Evolutionary conservation across 352 stramenopile species (phyloP).

Genomic region (Pythium aquatile): DNA sequence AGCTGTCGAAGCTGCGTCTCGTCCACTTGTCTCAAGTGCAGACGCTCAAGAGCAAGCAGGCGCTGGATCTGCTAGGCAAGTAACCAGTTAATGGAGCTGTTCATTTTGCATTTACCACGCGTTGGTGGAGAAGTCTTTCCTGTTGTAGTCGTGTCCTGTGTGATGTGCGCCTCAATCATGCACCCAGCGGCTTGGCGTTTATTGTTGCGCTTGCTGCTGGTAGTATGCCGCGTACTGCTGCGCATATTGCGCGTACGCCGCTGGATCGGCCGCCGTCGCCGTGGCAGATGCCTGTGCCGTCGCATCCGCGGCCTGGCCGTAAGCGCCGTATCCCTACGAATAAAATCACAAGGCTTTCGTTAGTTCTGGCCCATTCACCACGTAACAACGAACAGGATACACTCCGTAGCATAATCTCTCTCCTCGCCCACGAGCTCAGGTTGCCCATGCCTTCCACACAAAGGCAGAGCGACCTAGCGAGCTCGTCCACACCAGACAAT

Average conservation of each 20-base stretch:
- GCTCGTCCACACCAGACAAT: not conserved
- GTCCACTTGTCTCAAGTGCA: conserved; percentile 84
- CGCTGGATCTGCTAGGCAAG: conserved; percentile 69
- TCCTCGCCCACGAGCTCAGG: conserved; percentile 17
- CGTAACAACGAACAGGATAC: conserved; percentile 15
- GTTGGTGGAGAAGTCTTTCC: not conserved
- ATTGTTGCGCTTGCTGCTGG: conserved; percentile 36
- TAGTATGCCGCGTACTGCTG: conserved; percentile 64
- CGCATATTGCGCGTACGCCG: conserved; percentile 62
- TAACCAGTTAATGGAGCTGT: conserved; percentile 26
- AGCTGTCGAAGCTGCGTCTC: conserved; percentile 80
- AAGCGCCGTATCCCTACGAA: conserved; percentile 56
- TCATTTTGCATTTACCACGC: conserved; percentile 29
- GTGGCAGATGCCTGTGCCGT: conserved; percentile 20
- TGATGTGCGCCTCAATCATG: not conserved
- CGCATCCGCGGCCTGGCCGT: conserved; percentile 37
- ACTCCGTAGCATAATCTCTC: conserved; percentile 23
- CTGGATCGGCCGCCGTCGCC: conserved; percentile 40
- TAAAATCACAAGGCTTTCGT: conserved; percentile 10
- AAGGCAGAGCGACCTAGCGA: not conserved
- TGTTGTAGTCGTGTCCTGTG: not conserved
- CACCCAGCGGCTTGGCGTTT: not conserved
- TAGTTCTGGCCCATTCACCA: not conserved
- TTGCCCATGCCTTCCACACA: not conserved
- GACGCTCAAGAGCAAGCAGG: conserved; percentile 85